These are phyloP conservation scores for Corylus americana DNA, from an alignment of 306 rosid species.

Conservation along the genomic window DNA sequence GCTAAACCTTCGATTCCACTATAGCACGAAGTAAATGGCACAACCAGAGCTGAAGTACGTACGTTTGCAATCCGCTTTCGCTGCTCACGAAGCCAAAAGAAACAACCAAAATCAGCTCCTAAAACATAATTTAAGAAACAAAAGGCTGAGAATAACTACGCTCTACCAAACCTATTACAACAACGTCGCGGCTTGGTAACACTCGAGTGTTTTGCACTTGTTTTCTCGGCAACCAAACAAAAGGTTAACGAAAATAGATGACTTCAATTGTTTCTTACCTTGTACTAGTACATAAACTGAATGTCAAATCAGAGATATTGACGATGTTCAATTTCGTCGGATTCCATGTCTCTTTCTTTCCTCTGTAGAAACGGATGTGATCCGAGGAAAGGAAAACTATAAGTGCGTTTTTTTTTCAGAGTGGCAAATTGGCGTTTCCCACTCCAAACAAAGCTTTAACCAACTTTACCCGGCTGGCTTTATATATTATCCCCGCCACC, in stretches of 20 bases:
- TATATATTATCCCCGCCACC: slow-evolving; percentile 31
- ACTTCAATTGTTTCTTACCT: neutral
- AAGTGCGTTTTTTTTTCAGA: neutral
- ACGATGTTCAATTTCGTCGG: slow-evolving; percentile 42
- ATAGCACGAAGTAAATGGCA: neutral
- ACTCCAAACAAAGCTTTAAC: neutral
- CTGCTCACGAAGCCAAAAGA: slow-evolving; percentile 11
- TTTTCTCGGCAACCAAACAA: slow-evolving; percentile 41
- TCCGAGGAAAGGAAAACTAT: neutral
- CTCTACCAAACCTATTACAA: neutral
- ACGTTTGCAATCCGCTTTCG: neutral
- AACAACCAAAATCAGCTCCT: slow-evolving; percentile 3
- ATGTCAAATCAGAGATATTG: neutral
- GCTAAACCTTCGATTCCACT: neutral
- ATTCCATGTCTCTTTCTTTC: slow-evolving; percentile 48
- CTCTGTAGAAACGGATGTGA: slow-evolving; percentile 4
- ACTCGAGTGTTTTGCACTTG: neutral
- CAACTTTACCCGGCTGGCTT: neutral
- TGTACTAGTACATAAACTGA: neutral
- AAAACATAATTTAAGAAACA: neutral
- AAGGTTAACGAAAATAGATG: no score
- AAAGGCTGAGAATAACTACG: neutral
- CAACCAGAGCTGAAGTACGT: neutral
- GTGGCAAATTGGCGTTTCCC: neutral
- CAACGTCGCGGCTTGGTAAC: neutral